Evolutionary conservation across 805 yeast genomes (phyloP).

Genomic region (Ascoidea asiatica): DNA sequence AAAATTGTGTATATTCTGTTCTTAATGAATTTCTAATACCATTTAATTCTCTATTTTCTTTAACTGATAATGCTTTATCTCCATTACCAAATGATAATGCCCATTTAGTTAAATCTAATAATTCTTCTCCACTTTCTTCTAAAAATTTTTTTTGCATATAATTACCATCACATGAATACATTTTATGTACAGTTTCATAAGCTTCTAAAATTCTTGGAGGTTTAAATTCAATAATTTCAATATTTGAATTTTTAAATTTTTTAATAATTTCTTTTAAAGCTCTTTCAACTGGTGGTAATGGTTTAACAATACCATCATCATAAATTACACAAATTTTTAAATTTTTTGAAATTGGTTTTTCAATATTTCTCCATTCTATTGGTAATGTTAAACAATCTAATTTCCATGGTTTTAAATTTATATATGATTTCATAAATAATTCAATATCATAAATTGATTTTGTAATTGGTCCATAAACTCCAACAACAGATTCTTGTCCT

Average conservation of each 20-base stretch:
- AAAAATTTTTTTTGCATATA: conserved; percentile 17
- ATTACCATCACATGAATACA: conserved; percentile 24
- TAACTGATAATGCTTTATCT: conserved; percentile 20
- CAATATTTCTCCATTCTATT: conserved; percentile 31
- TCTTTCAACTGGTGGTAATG: conserved; percentile 42
- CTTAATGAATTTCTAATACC: conserved; percentile 18
- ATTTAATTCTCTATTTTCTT: conserved; percentile 23
- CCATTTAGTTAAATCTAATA: conserved; percentile 17
- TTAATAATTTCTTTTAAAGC: conserved; percentile 22
- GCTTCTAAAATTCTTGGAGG: conserved; percentile 18
- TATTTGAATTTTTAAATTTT: conserved; percentile 22
- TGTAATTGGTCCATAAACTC: conserved; percentile 24
- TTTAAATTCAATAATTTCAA: conserved; percentile 28
- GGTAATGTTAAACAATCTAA: conserved; percentile 37
- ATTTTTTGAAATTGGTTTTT: conserved; percentile 15
- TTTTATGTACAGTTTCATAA: conserved; percentile 14
- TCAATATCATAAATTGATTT: conserved; percentile 16
- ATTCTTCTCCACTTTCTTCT: conserved; percentile 20
- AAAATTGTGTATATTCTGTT: conserved; percentile 6
- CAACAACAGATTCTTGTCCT: conserved; percentile 18
- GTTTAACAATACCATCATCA: conserved; percentile 32
- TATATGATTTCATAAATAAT: conserved; percentile 23
- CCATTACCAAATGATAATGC: conserved; percentile 15
- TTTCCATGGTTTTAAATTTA: conserved; percentile 29
- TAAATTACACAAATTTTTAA: conserved; percentile 31